phyloP scores from a whole-genome alignment of 441 rosid species.

The Pelargonium australe region DNA sequence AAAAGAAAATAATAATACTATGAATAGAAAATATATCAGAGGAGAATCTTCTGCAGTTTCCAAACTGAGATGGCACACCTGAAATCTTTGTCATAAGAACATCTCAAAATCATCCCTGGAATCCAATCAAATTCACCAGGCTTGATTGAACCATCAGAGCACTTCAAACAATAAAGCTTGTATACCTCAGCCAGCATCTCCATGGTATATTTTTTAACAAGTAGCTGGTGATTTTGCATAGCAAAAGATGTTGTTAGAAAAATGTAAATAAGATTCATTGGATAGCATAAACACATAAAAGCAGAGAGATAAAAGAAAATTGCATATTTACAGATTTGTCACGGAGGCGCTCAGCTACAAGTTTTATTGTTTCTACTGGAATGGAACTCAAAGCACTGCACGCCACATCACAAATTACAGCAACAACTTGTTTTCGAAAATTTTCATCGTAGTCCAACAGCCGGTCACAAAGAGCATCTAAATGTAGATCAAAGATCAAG shows the following conservation, averaged over 20 bases:
- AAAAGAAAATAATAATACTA: not conserved
- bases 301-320: slow-evolving; percentile 20
- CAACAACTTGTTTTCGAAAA: slow-evolving; percentile 93
- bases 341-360: slow-evolving; percentile 86
- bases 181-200: slow-evolving; percentile 87
- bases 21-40: not conserved
- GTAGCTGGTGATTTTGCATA: slow-evolving; percentile 43
- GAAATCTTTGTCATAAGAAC: slow-evolving; percentile 94
- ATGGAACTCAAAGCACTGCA: slow-evolving; percentile 56
- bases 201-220: slow-evolving; percentile 84
- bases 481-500: slow-evolving; percentile 21
- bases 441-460: slow-evolving; percentile 97
- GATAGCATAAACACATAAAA: slow-evolving; percentile 14
- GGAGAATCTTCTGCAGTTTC: not conserved
- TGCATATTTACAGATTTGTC: slow-evolving; percentile 80
- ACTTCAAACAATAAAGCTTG: slow-evolving; percentile 52
- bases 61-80: slow-evolving; percentile 36
- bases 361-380: slow-evolving; percentile 71
- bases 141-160: slow-evolving; percentile 42
- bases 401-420: slow-evolving; percentile 82
- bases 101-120: slow-evolving; percentile 93
- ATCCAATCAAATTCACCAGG: slow-evolving; percentile 78
- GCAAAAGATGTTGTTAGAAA: slow-evolving; percentile 12
- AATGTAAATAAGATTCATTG: slow-evolving; percentile 18
- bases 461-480: slow-evolving; percentile 96